phyloP scores from a whole-genome alignment of 805 yeast species.

The Candida maesae region DNA sequence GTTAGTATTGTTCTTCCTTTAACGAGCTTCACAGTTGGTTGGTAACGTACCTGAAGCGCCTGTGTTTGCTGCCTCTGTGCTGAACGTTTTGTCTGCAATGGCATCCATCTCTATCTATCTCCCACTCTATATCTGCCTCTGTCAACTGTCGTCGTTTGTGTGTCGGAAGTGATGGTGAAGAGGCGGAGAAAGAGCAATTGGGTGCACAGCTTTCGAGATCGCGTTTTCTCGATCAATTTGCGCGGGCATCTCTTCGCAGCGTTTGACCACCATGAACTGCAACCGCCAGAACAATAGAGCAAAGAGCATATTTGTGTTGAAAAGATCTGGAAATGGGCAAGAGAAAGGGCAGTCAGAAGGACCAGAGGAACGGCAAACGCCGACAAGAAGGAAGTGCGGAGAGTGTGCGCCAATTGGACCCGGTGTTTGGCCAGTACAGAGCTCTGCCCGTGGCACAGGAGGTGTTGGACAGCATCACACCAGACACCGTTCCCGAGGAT shows the following conservation, averaged over 20 bases:
- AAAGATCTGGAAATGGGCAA: not conserved
- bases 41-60: slow-evolving; percentile 32
- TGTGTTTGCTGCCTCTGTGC: slow-evolving; percentile 23
- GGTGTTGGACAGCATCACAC: slow-evolving; percentile 12
- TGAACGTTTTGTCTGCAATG: slow-evolving; percentile 56
- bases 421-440: slow-evolving; percentile 22
- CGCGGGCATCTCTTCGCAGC: no score
- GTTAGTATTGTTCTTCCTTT: slow-evolving; percentile 12
- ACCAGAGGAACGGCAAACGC: not conserved
- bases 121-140: no score
- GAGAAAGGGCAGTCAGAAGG: no score
- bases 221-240: no score
- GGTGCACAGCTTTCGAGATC: no score
- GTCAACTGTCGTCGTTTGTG: no score
- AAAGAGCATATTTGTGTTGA: no score
- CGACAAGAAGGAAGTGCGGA: slow-evolving; percentile 5
- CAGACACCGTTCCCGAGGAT: slow-evolving; percentile 21
- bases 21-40: no score
- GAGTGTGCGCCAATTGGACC: slow-evolving; percentile 16
- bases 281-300: no score
- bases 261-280: no score
- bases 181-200: no score
- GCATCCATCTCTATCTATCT: slow-evolving; percentile 52
- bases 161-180: no score
- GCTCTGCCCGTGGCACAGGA: slow-evolving; percentile 24